These are phyloP conservation scores for Cymbopogon flexuosus DNA, from an alignment of 202 grass and related monocot genomes.

Conservation along the genomic window DNA sequence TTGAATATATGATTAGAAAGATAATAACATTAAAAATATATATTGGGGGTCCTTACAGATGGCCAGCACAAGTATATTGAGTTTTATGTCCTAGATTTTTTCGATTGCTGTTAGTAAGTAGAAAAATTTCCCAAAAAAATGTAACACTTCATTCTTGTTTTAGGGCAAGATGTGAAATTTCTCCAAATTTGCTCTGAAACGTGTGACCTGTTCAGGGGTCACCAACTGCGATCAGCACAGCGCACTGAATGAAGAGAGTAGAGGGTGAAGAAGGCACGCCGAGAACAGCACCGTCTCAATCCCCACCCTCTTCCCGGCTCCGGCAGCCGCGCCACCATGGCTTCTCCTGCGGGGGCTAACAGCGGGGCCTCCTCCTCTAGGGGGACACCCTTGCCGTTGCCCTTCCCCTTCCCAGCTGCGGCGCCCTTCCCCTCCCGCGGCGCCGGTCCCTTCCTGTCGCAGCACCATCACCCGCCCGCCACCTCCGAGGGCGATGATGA, in stretches of 20 bases:
- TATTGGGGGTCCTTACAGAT: not conserved
- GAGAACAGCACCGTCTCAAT: not conserved
- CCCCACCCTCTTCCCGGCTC: not conserved
- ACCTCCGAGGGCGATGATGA: conserved; percentile 29
- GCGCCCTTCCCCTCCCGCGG: conserved; percentile 32
- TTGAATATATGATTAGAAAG: not conserved
- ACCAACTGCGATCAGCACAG: not conserved
- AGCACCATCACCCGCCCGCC: conserved; percentile 17
- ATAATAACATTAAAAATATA: not conserved
- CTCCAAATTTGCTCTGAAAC: not conserved
- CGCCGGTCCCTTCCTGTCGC: conserved; percentile 32
- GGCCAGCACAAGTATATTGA: not conserved
- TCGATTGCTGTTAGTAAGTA: not conserved
- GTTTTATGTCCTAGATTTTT: not conserved
- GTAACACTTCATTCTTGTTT: not conserved
- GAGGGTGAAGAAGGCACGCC: not conserved
- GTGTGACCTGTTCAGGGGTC: not conserved
- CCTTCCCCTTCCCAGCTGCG: conserved; percentile 7
- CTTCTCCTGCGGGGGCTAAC: conserved; percentile 28
- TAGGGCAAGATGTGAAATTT: not conserved
- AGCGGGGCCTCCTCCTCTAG: conserved; percentile 17
- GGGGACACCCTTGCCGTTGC: not conserved
- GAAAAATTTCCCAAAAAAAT: not conserved
- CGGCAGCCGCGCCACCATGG: conserved; percentile 33
- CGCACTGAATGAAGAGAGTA: not conserved